These are phyloP conservation scores for Melaleuca alternifolia DNA, from an alignment of 345 rosid species.

Conservation along the genomic window DNA sequence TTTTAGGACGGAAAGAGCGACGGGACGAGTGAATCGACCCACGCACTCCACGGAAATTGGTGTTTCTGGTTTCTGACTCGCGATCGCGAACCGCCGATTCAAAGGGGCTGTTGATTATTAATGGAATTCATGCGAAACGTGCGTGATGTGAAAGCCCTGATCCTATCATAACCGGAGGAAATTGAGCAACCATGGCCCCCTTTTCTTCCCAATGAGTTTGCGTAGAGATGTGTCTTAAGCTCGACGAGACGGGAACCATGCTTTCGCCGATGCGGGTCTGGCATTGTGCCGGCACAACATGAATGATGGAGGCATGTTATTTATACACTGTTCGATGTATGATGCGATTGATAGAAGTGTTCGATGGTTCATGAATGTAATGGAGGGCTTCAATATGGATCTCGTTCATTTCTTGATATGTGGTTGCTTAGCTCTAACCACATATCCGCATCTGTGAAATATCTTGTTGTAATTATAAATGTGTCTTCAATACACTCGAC, in stretches of 20 bases:
- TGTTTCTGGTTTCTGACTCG: neutral
- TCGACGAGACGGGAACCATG: neutral
- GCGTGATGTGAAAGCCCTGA: neutral
- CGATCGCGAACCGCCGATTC: neutral
- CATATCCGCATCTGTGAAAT: neutral
- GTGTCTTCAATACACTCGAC: neutral
- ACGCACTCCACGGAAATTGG: neutral
- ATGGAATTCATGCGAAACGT: neutral
- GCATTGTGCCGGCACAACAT: neutral
- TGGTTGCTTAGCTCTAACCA: neutral
- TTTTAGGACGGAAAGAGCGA: neutral
- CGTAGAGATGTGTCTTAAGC: neutral
- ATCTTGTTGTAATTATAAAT: neutral
- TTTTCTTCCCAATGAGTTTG: neutral
- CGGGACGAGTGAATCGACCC: neutral
- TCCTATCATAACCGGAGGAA: neutral
- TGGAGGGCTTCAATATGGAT: neutral
- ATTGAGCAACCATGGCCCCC: no score
- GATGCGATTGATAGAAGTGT: neutral
- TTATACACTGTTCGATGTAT: neutral
- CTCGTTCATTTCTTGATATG: neutral
- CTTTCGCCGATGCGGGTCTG: neutral
- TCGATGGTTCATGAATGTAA: neutral
- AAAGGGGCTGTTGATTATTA: neutral
- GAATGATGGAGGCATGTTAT: neutral